phyloP scores from a whole-genome alignment of 305 asterid genomes.

The Vinca major region DNA sequence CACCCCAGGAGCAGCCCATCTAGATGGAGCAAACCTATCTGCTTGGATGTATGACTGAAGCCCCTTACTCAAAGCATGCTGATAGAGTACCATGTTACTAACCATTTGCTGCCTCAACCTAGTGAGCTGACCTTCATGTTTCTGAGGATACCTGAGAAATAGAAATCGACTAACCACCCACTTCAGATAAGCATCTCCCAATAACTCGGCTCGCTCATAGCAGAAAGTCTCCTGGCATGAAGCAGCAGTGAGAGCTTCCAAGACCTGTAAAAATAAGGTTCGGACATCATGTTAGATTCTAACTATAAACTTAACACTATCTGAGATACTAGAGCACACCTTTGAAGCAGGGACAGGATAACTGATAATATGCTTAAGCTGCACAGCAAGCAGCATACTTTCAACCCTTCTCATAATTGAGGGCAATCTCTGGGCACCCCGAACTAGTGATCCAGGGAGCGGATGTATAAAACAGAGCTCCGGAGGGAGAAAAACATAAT shows the following conservation, averaged over 20 bases:
- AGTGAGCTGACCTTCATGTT: slow-evolving; percentile 98
- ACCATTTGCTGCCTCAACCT: slow-evolving; percentile 97
- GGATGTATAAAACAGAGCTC: slow-evolving; percentile 96
- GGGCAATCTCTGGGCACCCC: slow-evolving; percentile 98
- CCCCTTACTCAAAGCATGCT: slow-evolving; percentile 69
- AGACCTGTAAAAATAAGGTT: slow-evolving; percentile 44
- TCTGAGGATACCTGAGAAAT: slow-evolving; percentile 83
- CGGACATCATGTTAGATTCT: slow-evolving; percentile 19
- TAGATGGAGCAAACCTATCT: slow-evolving; percentile 94
- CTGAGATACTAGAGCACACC: slow-evolving; percentile 33
- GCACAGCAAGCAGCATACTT: slow-evolving; percentile 95
- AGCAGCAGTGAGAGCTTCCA: slow-evolving; percentile 97
- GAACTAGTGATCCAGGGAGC: slow-evolving; percentile 80
- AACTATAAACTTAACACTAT: slow-evolving; percentile 6
- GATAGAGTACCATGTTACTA: slow-evolving; percentile 83
- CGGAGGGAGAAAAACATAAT: slow-evolving; percentile 96
- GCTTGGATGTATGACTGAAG: slow-evolving; percentile 97
- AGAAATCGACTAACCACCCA: slow-evolving; percentile 98
- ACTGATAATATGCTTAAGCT: slow-evolving; percentile 65
- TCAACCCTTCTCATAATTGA: slow-evolving; percentile 92
- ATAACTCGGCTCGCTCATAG: slow-evolving; percentile 91
- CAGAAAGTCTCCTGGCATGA: slow-evolving; percentile 98
- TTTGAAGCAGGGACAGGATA: slow-evolving; percentile 72
- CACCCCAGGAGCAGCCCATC: slow-evolving; percentile 99
- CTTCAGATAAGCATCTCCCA: slow-evolving; percentile 96